Evolutionary conservation across 495 filamentous ascomycete genomes (phyloP).

Genomic region (Margaritispora aquatica): DNA sequence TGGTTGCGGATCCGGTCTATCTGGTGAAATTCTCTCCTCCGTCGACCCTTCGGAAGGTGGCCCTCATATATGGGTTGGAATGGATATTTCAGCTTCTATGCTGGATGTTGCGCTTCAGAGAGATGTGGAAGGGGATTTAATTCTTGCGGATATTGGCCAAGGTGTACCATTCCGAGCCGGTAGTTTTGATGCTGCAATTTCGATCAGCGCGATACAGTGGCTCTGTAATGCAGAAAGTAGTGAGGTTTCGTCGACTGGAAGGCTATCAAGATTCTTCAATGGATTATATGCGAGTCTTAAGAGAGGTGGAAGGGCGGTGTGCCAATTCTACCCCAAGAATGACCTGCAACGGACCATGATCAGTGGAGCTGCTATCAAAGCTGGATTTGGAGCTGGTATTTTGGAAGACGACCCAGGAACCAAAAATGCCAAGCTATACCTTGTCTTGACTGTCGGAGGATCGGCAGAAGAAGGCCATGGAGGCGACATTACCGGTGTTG

Average conservation of each 20-base stretch:
- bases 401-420: slow-evolving; percentile 93
- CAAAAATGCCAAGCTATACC: slow-evolving; percentile 87
- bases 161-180: slow-evolving; percentile 91
- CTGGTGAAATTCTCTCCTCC: slow-evolving; percentile 82
- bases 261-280: slow-evolving; percentile 81
- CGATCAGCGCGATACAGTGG: slow-evolving; percentile 94
- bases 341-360: slow-evolving; percentile 89
- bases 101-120: slow-evolving; percentile 84
- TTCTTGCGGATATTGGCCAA: slow-evolving; percentile 91
- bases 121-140: slow-evolving; percentile 84
- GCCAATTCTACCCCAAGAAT: slow-evolving; percentile 98
- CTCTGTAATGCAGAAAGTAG: slow-evolving; percentile 90
- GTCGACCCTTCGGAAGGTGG: slow-evolving; percentile 61
- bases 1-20: slow-evolving; percentile 92
- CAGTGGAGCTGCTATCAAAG: slow-evolving; percentile 76
- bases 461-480: slow-evolving; percentile 55
- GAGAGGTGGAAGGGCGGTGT: slow-evolving; percentile 84
- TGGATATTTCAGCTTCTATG: slow-evolving; percentile 94
- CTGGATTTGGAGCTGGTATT: slow-evolving; percentile 91
- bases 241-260: slow-evolving; percentile 69
- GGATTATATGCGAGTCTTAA: slow-evolving; percentile 81
- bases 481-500: slow-evolving; percentile 80
- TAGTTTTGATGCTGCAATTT: slow-evolving; percentile 90
- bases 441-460: slow-evolving; percentile 89
- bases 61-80: slow-evolving; percentile 87